A percentile compares a stretch with the other conserved stretches of the same genome.
phyloP scores from a whole-genome alignment of 2,329 filamentous ascomycete genomes.

The Lecanicillium sp. region DNA sequence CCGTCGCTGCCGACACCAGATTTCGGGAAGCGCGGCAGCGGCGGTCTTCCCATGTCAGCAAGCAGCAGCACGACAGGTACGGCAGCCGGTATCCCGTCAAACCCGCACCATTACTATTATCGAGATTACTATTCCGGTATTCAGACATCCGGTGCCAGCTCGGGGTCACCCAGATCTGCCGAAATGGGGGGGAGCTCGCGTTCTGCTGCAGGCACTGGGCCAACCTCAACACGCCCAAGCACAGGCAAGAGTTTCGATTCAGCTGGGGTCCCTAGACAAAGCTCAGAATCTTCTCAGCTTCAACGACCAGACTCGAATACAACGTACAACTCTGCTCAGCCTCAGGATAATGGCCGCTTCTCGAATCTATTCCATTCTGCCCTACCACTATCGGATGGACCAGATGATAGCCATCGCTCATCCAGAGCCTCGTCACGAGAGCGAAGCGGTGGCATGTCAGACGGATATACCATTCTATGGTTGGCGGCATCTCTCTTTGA shows the following conservation, averaged over 20 bases:
- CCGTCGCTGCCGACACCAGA: slow-evolving; percentile 59
- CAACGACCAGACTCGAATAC: slow-evolving; percentile 47
- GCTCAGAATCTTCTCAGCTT: slow-evolving; percentile 40
- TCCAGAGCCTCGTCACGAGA: slow-evolving; percentile 56
- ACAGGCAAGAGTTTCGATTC: slow-evolving; percentile 56
- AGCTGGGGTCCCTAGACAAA: slow-evolving; percentile 39
- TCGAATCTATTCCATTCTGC: slow-evolving; percentile 83
- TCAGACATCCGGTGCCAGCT: slow-evolving; percentile 40
- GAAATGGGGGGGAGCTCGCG: slow-evolving; percentile 44
- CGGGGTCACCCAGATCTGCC: slow-evolving; percentile 48
- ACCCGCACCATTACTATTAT: slow-evolving; percentile 49
- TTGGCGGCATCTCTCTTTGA: slow-evolving; percentile 91
- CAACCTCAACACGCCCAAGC: slow-evolving; percentile 41
- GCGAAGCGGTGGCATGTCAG: slow-evolving; percentile 38
- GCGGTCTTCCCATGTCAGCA: slow-evolving; percentile 56
- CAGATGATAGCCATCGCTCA: slow-evolving; percentile 43
- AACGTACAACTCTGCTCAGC: slow-evolving; percentile 42
- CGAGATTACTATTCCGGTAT: slow-evolving; percentile 42
- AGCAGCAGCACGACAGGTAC: slow-evolving; percentile 22
- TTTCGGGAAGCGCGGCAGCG: slow-evolving; percentile 57
- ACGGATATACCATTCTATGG: slow-evolving; percentile 71
- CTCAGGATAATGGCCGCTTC: slow-evolving; percentile 46
- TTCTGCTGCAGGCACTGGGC: slow-evolving; percentile 32
- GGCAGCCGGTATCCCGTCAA: slow-evolving; percentile 26
- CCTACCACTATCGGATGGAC: slow-evolving; percentile 67